Evolutionary conservation across 768 basidiomycete genomes (phyloP), one percentile per base, ranked within the genome.

Genomic region (Suillus clintonianus): DNA sequence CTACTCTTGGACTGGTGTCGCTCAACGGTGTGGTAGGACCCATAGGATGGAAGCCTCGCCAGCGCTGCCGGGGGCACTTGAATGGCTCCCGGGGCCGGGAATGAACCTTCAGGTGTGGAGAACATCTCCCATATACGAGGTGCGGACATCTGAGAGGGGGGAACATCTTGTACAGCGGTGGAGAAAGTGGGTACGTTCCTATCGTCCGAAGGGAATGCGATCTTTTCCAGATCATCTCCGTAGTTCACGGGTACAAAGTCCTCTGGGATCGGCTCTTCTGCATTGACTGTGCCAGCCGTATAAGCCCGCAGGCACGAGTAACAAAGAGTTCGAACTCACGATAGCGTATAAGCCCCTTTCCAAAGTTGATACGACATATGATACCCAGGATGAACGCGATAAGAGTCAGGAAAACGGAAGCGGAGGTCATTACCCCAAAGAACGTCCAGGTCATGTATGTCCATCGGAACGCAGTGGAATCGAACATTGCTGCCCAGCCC

Each of bases 401-500:
- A 17, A 87, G 62, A 2, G 85, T 83, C 53, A 94, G 79, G 59
- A 83, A 68, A 14, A 87, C 85, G 0, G 91, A 89, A 2, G 83
- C 77, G 10, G 79, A 72, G 9, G 85, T 80, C 78, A 89, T 88
- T 62, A 89, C 71, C 56, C 84, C 81, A 75, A 93, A 93, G 81
- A 93, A 92, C 5, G 74, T 74, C 91, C 91, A 94, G 14, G 85
- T 85, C 48, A 81, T 74, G 72, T 90, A 92, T 19, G 86, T 88
- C 89, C 89, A 91, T 53, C 88, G 85, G 83, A 93, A 93, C 4
- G 89, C 85, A 8, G 78, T 79, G 32, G 89, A 86, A 59, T 85
- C 77, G 74, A 94, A 92, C 87, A 92, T 89, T 63, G 86, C 73
- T 55, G 87, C 80, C 88, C 88, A 93, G 45, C 85, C 89, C 42